These are phyloP conservation scores for Phoma sp. DNA, from an alignment of 2,329 filamentous ascomycete species.

Conservation along the genomic window DNA sequence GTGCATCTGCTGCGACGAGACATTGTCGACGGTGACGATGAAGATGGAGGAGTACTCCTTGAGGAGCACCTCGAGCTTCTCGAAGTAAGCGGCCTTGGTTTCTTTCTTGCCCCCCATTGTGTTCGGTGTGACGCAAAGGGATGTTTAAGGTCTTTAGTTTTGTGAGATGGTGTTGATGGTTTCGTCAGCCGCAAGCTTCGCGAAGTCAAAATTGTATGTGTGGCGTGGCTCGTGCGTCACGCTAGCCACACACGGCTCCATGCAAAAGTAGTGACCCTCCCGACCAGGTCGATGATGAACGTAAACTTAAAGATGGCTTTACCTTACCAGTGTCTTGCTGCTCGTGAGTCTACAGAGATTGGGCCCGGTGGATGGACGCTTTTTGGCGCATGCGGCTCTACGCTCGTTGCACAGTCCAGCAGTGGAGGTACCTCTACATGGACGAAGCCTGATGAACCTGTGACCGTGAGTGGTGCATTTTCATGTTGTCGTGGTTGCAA, in stretches of 20 bases:
- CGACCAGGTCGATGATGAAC: conserved; percentile 7
- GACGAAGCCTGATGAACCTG: conserved; percentile 31
- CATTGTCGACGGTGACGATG: conserved; percentile 94
- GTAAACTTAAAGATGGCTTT: conserved; percentile 31
- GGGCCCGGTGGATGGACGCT: conserved; percentile 58
- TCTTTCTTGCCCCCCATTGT: conserved; percentile 98
- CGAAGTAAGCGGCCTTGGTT: conserved; percentile 98
- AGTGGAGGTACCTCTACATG: conserved; percentile 41
- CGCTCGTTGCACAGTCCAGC: conserved; percentile 63
- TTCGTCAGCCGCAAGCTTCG: conserved; percentile 21
- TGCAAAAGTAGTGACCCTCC: conserved; percentile 14
- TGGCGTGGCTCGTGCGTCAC: conserved; percentile 30
- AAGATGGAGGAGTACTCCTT: conserved; percentile 98
- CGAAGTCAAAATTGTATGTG: conserved; percentile 36
- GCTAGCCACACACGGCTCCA: conserved; percentile 23
- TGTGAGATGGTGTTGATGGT: conserved; percentile 36
- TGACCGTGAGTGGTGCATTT: conserved; percentile 31
- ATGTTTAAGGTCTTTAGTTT: conserved; percentile 86
- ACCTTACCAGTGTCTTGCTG: conserved; percentile 53
- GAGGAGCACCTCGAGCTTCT: conserved; percentile 98
- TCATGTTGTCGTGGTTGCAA: neutral
- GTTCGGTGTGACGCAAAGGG: conserved; percentile 89
- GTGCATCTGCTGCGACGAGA: conserved; percentile 99
- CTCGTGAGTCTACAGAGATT: conserved; percentile 23
- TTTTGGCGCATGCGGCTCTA: conserved; percentile 76